Base-by-base conservation (phyloP, 768 basidiomycete species). In the Rubroboletus satanas region DNA sequence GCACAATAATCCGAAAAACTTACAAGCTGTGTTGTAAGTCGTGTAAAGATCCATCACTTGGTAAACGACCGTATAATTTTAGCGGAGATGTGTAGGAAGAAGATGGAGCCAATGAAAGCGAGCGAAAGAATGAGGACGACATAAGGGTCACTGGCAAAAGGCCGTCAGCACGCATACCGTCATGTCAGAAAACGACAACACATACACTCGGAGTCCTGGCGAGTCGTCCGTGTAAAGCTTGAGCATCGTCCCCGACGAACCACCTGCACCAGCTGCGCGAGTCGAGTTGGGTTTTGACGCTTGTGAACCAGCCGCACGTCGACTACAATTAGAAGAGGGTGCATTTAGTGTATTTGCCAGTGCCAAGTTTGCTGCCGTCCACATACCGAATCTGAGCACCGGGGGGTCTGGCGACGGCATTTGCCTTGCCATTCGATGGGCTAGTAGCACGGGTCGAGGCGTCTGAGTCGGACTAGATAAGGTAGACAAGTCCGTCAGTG, bases 141-240 rank as follows among this genome's bases (percentile, higher is more conserved):
- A 77, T 92, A 98, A 5, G 95, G 95, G 74, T 98, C 95, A 58
- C 94, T 98, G 44, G 1, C 12, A 29, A 37, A 23, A 18, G 28
- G 32, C 26, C 52, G 45, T 66, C 33, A 65, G 43, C 43, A 58
- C 15, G 33, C 29, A 39, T 18, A 3, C 11, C 29, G 17, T 33
- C 44, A 18, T 36, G 10, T 37, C 49, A 15, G 28, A 31, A 52
- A n/a, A n/a, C 26, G 49, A 47, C 37, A 87, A 46, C 36, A 88
- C 94, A 71, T 71, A 98, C 97, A 99, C 93, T 81, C 94, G 85
- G 51, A 99, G 81, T 23, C 97, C 97, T 45, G 92, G 93, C 55
- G 95, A 95, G 69, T 98, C 97, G 70, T 98, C 96, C 37, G 97
- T 98, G 83, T 98, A 98, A 5, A 99, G 80, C 76, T 92, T 93